Base-by-base conservation (phyloP, 2,329 filamentous ascomycete genomes). In the Leptographium wingfieldii region DNA sequence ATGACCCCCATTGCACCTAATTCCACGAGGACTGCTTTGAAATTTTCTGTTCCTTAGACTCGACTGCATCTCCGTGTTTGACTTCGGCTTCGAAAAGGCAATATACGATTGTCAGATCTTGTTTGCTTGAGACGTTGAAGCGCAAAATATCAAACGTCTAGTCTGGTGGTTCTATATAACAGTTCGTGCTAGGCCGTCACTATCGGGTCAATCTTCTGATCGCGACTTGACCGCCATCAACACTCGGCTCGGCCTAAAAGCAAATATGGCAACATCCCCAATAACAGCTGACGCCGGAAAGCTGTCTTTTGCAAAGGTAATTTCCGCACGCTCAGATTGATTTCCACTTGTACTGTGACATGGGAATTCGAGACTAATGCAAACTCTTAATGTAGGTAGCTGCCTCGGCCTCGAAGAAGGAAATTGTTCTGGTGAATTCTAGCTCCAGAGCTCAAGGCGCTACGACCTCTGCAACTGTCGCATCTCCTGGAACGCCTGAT, bases 261-360 rank as follows among this genome's bases (percentile, higher is more conserved):
- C 61, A 59, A 67, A 64, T 64, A 81, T 81, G 78, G 74, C 78
- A 63, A 70, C 75, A 59, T 73, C 75, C 60, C 68, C 69, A 67
- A 71, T 77, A 66, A 71, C 75, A 66, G 68, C 76, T 63, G 78
- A 80, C 65, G 65, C 74, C 59, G 74, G 74, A 58, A 84, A 82
- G 72, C 80, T 85, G 66, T 89, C 87, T 52, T 91, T 91, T 77
- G 87, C 87, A 73, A 90, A 88, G 80, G 87, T 89, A 75, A 61
- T 77, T 62, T 14, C 5, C 19, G 16, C 16, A 5, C 19, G n/a
- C 43, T 46, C 19, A 19, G 55, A 27, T 2, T 25, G 12, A 35
- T 22, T 46, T 11, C 14, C 19, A 31, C 43, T n/a, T 19, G 43
- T 9, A 27, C 22, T 16, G 48, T 51, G 22, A 12, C 14, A 9